Percentiles rank a stretch among this genome's conserved stretches.
Evolutionary conservation across 176 grass and related monocot genomes (phyloP).

Genomic region (barley (Hordeum vulgare)): DNA sequence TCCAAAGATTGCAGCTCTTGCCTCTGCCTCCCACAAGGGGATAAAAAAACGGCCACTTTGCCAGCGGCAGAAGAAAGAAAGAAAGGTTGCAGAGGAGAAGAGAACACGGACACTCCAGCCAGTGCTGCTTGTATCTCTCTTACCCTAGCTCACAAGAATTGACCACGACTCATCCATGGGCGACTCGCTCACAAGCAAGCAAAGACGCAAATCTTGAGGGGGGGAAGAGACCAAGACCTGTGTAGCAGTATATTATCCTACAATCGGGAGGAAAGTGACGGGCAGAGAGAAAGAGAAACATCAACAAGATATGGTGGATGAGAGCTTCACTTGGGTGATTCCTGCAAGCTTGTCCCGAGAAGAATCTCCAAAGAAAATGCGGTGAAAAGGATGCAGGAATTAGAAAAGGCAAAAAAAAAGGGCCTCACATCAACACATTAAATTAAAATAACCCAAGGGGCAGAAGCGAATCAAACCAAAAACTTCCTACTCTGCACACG

Average conservation of each 20-base stretch:
- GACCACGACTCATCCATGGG: neutral
- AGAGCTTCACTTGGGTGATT: constrained; percentile 29
- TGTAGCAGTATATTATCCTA: neutral
- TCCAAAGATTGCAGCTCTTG: constrained; percentile 12
- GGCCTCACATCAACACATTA: constrained; percentile 18
- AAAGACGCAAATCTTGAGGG: constrained; percentile 28
- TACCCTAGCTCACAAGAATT: constrained; percentile 11
- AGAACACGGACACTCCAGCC: neutral
- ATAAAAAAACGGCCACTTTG: neutral
- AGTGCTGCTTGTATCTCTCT: neutral
- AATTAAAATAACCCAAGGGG: constrained; percentile 14
- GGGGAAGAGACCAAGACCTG: neutral
- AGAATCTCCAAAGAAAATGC: constrained; percentile 20
- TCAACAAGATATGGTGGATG: neutral
- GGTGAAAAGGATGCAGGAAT: constrained; percentile 25
- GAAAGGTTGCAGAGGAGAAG: neutral
- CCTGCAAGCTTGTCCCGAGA: neutral
- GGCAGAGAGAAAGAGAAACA: neutral
- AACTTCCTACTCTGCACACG: too few relatives aligned
- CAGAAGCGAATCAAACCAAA: neutral
- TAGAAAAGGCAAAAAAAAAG: neutral
- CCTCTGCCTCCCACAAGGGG: neutral
- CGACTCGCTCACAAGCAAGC: neutral
- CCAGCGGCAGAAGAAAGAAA: neutral
- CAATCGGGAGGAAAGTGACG: constrained; percentile 19